phyloP scores from a whole-genome alignment of 148 eudicot species.

The Nyssa sinensis region DNA sequence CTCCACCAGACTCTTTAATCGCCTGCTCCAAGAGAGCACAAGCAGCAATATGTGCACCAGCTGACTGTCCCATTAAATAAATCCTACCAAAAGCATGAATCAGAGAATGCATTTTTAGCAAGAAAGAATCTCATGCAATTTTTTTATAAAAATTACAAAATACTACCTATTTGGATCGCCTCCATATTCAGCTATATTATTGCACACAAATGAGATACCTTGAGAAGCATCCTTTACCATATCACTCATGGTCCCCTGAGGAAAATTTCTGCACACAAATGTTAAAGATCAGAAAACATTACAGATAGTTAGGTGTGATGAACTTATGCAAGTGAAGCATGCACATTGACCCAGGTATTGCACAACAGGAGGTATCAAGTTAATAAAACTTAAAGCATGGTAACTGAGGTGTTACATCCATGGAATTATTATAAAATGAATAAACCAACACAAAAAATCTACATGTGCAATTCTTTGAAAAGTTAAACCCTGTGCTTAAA shows the following conservation, averaged over 20 bases:
- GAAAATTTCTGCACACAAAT: constrained; percentile 70
- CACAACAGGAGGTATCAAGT: not conserved
- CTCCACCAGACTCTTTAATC: constrained; percentile 61
- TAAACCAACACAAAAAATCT: not conserved
- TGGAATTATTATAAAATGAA: not conserved
- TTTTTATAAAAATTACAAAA: not conserved
- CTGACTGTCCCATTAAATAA: constrained; percentile 96
- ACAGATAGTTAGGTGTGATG: not conserved
- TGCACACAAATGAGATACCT: constrained; percentile 90
- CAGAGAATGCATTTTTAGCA: constrained; percentile 1
- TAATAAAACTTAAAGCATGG: not conserved
- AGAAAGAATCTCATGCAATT: not conserved
- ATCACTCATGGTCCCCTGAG: constrained; percentile 89
- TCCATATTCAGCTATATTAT: constrained; percentile 89
- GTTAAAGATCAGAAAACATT: not conserved
- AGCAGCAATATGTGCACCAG: constrained; percentile 96
- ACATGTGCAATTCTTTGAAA: not conserved
- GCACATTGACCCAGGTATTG: not conserved
- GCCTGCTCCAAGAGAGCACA: constrained; percentile 91
- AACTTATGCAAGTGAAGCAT: not conserved
- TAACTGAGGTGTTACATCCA: not conserved
- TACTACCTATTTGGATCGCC: constrained; percentile 91
- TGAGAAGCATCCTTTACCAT: constrained; percentile 88
- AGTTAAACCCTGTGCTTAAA: not conserved
- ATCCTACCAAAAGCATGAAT: constrained; percentile 39